Base-by-base conservation (phyloP, 208 protist species). In the Angomonas desouzai region DNA sequence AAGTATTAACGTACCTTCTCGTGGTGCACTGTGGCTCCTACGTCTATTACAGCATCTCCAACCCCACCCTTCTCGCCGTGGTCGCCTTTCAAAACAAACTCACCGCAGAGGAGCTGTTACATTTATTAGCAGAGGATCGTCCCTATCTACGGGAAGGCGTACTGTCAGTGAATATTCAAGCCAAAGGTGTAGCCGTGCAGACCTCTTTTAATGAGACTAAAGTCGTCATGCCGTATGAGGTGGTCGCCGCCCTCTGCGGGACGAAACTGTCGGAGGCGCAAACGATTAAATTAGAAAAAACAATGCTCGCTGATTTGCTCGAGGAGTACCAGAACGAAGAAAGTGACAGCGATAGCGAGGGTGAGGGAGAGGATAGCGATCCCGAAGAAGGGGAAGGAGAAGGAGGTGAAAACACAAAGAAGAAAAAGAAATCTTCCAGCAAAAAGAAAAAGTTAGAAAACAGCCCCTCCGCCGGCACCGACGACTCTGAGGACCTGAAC, bases 221-320 rank as follows among this genome's bases (percentile, higher is more conserved):
- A 63, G 68, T 92, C 36, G 64, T 81, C 6, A 81, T 97, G 60
- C 83, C 90, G 33, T 73, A 83, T 38, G 90, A 96, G 59, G 75
- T 73, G 1, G 81, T 96, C 25, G 77, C 78, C 3, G 89, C 90
- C 9, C 81, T 97, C 23, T 74, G 77, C 22, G 86, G 86, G 2
- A 72, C 86, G 55, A 72, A 79, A 29, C 70, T 94, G 3, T 84
- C 85, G n/a, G 76, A 91, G 56, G 87, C 90, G 48, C 82, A 94
- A 64, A 67, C 96, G n/a, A 87, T 96, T 47, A 96, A 96, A 68
- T 75, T 97, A 56, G 90, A 97, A 66, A 90, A 89, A 13, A 96
- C 92, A 23, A 74, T 74, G 23, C 77, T 97, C 18, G 72, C 79
- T 22, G 85, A 93, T 28, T 64, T 97, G 28, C 66, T 97, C 29